These are phyloP conservation scores for Schizothecium vesticola DNA, from an alignment of 495 filamentous ascomycete species.

Conservation along the genomic window DNA sequence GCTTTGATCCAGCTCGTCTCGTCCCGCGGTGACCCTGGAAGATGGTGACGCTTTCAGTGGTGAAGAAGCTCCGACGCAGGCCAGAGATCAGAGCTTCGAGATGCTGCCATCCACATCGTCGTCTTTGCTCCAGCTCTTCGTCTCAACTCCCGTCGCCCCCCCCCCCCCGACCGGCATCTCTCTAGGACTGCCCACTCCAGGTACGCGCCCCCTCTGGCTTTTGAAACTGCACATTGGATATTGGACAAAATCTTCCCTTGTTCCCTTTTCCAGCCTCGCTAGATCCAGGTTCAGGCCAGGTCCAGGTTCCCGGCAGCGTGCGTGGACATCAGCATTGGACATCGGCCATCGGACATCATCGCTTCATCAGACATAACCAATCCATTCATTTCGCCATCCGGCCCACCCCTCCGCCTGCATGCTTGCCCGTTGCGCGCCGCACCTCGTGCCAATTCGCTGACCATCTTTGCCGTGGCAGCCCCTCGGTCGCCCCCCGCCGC, in stretches of 20 bases:
- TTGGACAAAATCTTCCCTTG: neutral
- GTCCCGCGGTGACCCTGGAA: neutral
- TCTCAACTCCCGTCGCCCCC: neutral
- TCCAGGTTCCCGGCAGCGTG: neutral
- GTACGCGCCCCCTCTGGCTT: neutral
- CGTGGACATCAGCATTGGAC: neutral
- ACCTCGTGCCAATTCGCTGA: neutral
- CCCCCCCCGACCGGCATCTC: neutral
- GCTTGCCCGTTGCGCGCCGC: neutral
- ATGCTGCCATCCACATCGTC: neutral
- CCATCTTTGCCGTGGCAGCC: neutral
- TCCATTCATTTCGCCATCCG: neutral
- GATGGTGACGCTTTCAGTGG: neutral
- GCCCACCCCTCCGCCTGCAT: neutral
- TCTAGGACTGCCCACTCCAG: neutral
- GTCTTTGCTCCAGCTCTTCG: neutral
- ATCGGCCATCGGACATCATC: neutral
- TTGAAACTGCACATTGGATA: neutral
- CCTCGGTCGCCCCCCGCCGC: neutral
- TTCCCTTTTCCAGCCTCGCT: neutral
- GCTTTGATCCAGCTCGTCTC: neutral
- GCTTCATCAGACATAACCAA: neutral
- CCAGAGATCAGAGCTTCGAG: neutral
- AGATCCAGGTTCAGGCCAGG: neutral
- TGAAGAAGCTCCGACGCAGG: neutral